Percentiles rank a stretch among this genome's conserved stretches.
Conservation (phyloP, 306 rosid genomes). For the Begonia masoniana region DNA sequence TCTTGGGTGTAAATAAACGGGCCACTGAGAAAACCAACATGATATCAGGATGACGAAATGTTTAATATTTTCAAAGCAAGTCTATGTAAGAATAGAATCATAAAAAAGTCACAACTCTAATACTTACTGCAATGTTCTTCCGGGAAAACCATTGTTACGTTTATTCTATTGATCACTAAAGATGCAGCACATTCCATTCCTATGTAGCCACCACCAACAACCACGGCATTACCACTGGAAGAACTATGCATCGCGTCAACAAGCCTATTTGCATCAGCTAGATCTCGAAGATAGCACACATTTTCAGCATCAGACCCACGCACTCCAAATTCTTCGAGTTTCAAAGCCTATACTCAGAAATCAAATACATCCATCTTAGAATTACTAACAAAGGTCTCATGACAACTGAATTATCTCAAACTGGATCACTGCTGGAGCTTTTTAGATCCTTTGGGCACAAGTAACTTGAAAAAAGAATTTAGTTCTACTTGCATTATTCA, state of each 20-base stretch:
- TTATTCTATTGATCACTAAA: constrained; percentile 78
- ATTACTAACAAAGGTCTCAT: too few species aligned
- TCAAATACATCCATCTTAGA: too few species aligned
- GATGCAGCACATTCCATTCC: constrained; percentile 99
- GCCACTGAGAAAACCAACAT: constrained; percentile 54
- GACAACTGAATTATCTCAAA: too few species aligned
- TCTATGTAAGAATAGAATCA: too few species aligned
- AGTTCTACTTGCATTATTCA: too few species aligned
- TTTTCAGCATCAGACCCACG: constrained; percentile 86
- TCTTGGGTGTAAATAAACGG: constrained; percentile 84
- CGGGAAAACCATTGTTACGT: constrained; percentile 91
- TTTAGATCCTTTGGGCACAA: too few species aligned
- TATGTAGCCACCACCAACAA: constrained; percentile 94
- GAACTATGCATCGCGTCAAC: constrained; percentile 47
- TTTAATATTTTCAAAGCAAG: too few species aligned
- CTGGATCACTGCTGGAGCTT: too few species aligned
- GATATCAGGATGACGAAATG: too few species aligned
- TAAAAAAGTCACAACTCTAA: not conserved
- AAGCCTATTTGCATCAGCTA: constrained; percentile 74
- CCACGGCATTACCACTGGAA: constrained; percentile 80
- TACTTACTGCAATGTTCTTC: constrained; percentile 95
- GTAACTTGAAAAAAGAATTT: too few species aligned
- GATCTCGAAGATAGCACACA: constrained; percentile 75
- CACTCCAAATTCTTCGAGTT: constrained; percentile 96
- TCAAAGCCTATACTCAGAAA: constrained; percentile 46